Base-by-base conservation (phyloP, 495 filamentous ascomycete species). In the Aspergillus ostianus region DNA sequence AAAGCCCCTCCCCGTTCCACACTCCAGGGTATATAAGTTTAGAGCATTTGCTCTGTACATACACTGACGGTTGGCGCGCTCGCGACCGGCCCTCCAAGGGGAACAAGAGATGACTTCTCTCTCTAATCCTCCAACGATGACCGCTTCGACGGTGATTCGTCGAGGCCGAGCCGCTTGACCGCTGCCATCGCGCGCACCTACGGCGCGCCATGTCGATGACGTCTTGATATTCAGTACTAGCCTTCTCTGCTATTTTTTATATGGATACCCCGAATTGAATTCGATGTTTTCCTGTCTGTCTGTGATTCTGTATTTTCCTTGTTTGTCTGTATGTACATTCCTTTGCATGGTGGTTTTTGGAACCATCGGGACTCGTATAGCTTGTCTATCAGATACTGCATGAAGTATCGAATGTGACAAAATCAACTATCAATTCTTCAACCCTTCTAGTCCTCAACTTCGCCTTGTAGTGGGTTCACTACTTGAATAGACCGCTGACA, bases 21-120 rank as follows among this genome's bases (percentile, higher is more conserved):
- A 2, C 6, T 26, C 20, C 56, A 44, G 66, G 64, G 60, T 57
- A 46, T 55, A 64, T 66, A 58, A 47, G 36, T 27, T n/a, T 53
- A 47, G 56, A 44, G 51, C 53, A 32, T 44, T 53, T 15, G 44
- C 30, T 49, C 20, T 30, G 6, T 47, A 47, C 59, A 53, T 58
- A 27, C 49, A 44, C 36, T 27, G 51, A 56, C 45, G 27, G 41
- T 27, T 51, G 56, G 53, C 53, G 57, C 44, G 32, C 53, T 41
- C 36, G 36, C 8, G 36, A 41, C 36, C 10, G 36, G 36, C 30
- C 15, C 36, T 41, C 13, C 12, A 8, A 13, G 36, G 13, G 36
- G 36, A 15, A 10, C 0, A 41, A 41, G 36, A 17, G 36, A 41
- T 0, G 23, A 26, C 10, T 15, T 41, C 36, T 41, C 36, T 41